A percentile compares a stretch with the other conserved stretches of the same genome.
phyloP scores from a whole-genome alignment of 257 asterid species.

The Hygrophila difformis region DNA sequence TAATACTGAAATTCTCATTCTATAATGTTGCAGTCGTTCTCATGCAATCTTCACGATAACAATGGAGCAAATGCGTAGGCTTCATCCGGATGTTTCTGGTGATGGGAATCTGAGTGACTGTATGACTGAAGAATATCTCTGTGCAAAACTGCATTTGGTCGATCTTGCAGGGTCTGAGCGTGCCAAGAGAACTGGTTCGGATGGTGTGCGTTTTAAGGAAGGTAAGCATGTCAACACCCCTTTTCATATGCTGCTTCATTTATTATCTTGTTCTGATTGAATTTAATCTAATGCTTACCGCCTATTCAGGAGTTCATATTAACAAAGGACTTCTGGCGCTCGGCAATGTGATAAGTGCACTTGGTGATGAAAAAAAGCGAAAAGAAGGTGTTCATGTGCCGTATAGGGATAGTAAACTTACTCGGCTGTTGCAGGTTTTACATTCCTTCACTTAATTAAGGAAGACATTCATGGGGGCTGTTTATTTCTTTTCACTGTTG shows the following conservation, averaged over 20 bases:
- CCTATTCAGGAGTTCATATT: constrained; percentile 83
- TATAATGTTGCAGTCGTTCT: constrained; percentile 63
- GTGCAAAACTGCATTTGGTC: constrained; percentile 97
- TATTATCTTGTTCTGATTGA: constrained; percentile 8
- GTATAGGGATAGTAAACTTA: constrained; percentile 97
- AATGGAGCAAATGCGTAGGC: constrained; percentile 87
- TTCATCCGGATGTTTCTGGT: constrained; percentile 36
- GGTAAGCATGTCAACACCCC: constrained; percentile 29
- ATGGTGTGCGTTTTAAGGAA: constrained; percentile 97
- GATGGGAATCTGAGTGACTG: constrained; percentile 50
- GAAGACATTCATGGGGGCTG: not conserved
- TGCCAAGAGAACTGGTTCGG: constrained; percentile 98
- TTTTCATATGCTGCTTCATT: constrained; percentile 1
- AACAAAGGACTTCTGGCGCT: constrained; percentile 98
- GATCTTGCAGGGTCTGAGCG: constrained; percentile 99
- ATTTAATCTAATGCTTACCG: constrained; percentile 3
- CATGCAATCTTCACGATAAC: constrained; percentile 99
- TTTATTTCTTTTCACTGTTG: no score
- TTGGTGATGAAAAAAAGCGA: constrained; percentile 96
- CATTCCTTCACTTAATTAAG: constrained; percentile 6
- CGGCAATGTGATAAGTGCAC: constrained; percentile 97
- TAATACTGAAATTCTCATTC: not conserved
- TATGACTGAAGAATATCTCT: constrained; percentile 84
- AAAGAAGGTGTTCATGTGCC: constrained; percentile 96
- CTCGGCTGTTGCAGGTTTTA: constrained; percentile 92